Evolutionary conservation across 2,329 filamentous ascomycete species (phyloP).

Genomic region (Alternaria viburni): DNA sequence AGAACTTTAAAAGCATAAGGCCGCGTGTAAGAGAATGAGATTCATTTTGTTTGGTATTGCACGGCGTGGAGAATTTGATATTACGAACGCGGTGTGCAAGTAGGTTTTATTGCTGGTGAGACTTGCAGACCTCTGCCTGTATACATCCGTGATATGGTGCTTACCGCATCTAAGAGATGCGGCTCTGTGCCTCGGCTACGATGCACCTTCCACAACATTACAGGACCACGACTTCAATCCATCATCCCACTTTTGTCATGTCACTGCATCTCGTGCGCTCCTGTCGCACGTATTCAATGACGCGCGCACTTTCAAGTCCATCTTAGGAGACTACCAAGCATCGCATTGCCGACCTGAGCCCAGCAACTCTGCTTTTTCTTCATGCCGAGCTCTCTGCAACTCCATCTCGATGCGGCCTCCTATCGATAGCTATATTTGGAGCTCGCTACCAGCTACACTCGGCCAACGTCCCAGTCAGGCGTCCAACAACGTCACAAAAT

Average conservation of each 20-base stretch:
- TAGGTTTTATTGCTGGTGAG: background rate
- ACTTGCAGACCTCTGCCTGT: background rate
- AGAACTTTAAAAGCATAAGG: background rate
- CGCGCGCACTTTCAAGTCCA: background rate
- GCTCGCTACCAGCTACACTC: background rate
- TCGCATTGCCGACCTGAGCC: background rate
- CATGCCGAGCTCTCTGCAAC: background rate
- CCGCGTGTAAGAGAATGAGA: background rate
- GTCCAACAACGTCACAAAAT: background rate
- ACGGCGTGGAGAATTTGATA: too few species aligned
- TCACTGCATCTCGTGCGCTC: background rate
- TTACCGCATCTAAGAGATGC: background rate
- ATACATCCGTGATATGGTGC: background rate
- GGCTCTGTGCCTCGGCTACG: background rate
- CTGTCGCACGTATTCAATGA: background rate
- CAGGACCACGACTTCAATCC: background rate
- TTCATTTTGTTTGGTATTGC: background rate
- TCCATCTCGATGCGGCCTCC: background rate
- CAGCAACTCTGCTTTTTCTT: background rate
- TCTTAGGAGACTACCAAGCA: background rate
- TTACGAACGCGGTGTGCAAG: background rate
- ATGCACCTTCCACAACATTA: background rate
- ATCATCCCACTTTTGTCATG: background rate
- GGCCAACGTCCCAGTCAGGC: background rate
- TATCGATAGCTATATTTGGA: slow-evolving; percentile 1